Base-by-base conservation (phyloP, 2,329 filamentous ascomycete genomes). In the Fusarium coffeatum region DNA sequence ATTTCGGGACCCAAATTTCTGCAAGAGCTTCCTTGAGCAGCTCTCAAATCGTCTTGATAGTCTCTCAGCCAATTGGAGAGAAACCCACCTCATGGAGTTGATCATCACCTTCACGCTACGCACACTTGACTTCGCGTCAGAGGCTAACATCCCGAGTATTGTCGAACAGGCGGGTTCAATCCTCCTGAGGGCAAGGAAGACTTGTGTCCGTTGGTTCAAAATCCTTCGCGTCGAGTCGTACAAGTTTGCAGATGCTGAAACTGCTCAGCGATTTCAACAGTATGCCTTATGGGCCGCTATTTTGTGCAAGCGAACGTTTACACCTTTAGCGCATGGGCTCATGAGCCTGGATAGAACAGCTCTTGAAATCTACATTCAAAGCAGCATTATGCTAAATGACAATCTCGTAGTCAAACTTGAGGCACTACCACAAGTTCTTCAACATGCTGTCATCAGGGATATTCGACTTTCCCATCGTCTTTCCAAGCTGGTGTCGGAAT, bases 1-100 rank as follows among this genome's bases (percentile, higher is more conserved):
- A 0, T 86, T 92, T 42, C 71, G 72, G 2, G 86, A 91, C 37
- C 8, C 63, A 0, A 20, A 32, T 0, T 90, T 91, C 66, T 88
- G 87, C 34, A 20, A 68, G 0, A 78, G 77, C 9, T 76, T 92
- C 0, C 50, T 86, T 0, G 74, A 83, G 0, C 83, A 88, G 45
- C 72, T 91, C 0, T 70, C 79, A 57, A 67, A 65, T 6, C 77
- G 80, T 1, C 62, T 91, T 0, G 74, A 81, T 0, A 75, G 74
- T 0, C 83, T 92, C 16, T 76, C 78, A 0, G 76, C 79, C 0
- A 92, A 90, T 43, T 91, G 88, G 87, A 82, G 88, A 1, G 89
- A 91, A 68, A 81, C 78, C 0, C 76, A 86, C 51, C 80, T 84
- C 13, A 90, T 92, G 88, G 85, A 88, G 10, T 81, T 84, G 0